Conservation (phyloP, 164 flowering plant genomes). For the Vitis amurensis region DNA sequence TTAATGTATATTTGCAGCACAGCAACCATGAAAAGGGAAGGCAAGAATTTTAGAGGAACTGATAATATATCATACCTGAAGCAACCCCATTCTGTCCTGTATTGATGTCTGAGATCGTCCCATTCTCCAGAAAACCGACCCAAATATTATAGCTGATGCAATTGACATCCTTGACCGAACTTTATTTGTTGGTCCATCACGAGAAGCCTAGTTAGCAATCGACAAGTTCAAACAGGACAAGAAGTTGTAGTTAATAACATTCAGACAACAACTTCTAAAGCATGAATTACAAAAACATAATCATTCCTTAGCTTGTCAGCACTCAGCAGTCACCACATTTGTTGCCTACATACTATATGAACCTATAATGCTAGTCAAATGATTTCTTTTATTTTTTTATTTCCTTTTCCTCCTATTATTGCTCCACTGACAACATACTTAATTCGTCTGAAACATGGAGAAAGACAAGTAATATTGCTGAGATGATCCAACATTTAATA, state of each 20-base stretch:
- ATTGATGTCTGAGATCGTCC: slow-evolving; percentile 95
- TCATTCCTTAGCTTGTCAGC: no score
- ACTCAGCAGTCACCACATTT: no score
- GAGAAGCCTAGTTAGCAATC: slow-evolving; percentile 64
- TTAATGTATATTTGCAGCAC: not conserved
- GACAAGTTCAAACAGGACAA: slow-evolving; percentile 2
- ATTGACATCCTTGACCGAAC: slow-evolving; percentile 94
- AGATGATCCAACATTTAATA: no score
- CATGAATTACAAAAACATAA: not conserved
- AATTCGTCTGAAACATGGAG: no score
- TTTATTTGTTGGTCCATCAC: slow-evolving; percentile 98
- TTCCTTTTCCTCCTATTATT: no score
- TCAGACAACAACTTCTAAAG: not conserved
- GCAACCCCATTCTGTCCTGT: slow-evolving; percentile 97
- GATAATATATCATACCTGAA: slow-evolving; percentile 61
- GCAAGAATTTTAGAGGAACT: not conserved
- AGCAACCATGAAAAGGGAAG: not conserved
- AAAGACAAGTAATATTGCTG: no score
- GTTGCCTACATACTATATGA: not conserved
- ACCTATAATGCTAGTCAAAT: not conserved
- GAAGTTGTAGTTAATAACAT: not conserved
- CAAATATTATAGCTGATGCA: slow-evolving; percentile 97
- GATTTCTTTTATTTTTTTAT: no score
- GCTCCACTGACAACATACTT: no score
- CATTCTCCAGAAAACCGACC: slow-evolving; percentile 99